A percentile compares a stretch with the other conserved stretches of the same genome.
Conservation (phyloP, 352 stramenopile species). For the Phytopythium sindhum region DNA sequence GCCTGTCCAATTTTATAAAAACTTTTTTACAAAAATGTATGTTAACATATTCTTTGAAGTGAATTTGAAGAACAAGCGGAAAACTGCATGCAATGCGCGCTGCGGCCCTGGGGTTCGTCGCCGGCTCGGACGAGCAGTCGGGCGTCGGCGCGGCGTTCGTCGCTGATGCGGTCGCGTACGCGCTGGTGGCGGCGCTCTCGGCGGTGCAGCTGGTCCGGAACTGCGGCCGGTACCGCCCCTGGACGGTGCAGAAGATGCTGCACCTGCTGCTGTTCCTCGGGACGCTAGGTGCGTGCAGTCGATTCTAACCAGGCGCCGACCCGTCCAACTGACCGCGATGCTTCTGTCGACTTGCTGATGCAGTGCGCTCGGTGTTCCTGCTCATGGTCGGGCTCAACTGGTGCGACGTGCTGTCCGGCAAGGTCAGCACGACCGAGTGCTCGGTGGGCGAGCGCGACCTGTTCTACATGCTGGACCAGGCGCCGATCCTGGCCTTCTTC, state of each 20-base stretch:
- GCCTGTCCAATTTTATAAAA: too few relatives aligned
- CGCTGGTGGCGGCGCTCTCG: conserved; percentile 49
- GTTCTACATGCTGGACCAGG: conserved; percentile 85
- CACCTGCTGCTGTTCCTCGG: conserved; percentile 81
- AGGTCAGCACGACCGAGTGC: conserved; percentile 58
- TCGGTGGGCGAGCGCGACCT: conserved; percentile 62
- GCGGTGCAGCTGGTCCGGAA: conserved; percentile 79
- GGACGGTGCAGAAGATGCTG: conserved; percentile 88
- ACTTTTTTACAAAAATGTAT: too few relatives aligned
- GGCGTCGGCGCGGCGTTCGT: conserved; percentile 66
- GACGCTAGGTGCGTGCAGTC: conserved; percentile 40
- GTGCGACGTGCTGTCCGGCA: conserved; percentile 72
- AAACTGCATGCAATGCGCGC: background rate
- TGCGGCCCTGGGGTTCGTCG: background rate
- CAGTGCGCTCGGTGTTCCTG: conserved; percentile 72
- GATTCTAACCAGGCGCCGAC: background rate
- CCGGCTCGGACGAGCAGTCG: conserved; percentile 26
- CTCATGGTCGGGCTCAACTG: conserved; percentile 72
- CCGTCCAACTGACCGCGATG: background rate
- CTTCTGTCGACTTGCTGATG: conserved; percentile 2
- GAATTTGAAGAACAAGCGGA: too few relatives aligned
- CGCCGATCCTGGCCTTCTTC: conserved; percentile 82
- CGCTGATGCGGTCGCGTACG: conserved; percentile 64
- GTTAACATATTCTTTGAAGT: too few relatives aligned
- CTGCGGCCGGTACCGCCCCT: conserved; percentile 76